Evolutionary conservation across 257 asterid genomes (phyloP).

Genomic region (Euphrasia confusa): DNA sequence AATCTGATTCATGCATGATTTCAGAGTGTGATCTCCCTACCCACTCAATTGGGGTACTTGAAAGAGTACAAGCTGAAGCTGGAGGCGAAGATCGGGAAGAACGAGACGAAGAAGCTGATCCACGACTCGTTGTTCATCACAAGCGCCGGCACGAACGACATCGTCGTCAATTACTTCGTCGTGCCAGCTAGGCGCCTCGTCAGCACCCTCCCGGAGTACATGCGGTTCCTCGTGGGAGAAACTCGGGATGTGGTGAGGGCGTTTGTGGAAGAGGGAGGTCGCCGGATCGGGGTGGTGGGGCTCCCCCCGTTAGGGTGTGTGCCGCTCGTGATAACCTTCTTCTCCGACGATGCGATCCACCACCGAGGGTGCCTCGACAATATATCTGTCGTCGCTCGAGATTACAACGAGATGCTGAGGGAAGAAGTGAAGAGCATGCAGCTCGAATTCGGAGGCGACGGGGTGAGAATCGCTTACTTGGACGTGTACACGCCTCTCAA

Average conservation of each 20-base stretch:
- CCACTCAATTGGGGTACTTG: conserved; percentile 47
- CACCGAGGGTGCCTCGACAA: conserved; percentile 39
- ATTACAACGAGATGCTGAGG: conserved; percentile 48
- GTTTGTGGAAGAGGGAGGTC: conserved; percentile 38
- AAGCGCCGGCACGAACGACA: conserved; percentile 86
- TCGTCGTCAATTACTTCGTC: conserved; percentile 50
- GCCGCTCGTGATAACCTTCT: conserved; percentile 49
- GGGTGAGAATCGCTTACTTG: conserved; percentile 46
- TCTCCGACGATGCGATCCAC: conserved; percentile 26
- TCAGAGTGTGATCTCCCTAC: conserved; percentile 57
- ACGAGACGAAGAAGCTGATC: conserved; percentile 26
- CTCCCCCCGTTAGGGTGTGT: conserved; percentile 49
- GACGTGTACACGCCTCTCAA: conserved; percentile 38
- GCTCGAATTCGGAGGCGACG: not conserved
- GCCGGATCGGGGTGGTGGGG: conserved; percentile 42
- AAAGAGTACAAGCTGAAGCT: conserved; percentile 34
- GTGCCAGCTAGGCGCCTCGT: conserved; percentile 47
- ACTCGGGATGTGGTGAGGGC: too few relatives aligned
- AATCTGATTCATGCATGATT: too few relatives aligned
- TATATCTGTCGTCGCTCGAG: conserved; percentile 38
- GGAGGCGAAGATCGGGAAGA: conserved; percentile 40
- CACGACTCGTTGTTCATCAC: conserved; percentile 42
- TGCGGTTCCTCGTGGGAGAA: too few relatives aligned
- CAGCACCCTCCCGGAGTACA: conserved; percentile 42
- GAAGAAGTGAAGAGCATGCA: conserved; percentile 28